Percentiles rank a stretch among this genome's conserved stretches.
phyloP scores from a whole-genome alignment of 495 filamentous ascomycete species.

The Daldinia loculata region DNA sequence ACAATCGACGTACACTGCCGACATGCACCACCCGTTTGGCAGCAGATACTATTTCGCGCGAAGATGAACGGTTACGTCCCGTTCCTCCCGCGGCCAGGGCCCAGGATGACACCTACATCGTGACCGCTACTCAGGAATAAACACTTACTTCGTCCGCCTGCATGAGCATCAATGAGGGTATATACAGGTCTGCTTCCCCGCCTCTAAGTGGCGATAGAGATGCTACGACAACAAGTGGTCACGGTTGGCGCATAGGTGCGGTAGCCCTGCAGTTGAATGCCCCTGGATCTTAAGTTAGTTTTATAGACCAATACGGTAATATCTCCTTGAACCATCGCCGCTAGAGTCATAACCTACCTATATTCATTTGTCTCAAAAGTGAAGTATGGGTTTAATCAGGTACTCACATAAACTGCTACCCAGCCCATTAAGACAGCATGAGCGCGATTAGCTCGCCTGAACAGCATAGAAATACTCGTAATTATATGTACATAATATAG shows the following conservation, averaged over 20 bases:
- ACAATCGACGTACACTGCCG: conserved; percentile 26
- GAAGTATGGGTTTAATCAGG: background rate
- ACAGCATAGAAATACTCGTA: background rate
- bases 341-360: background rate
- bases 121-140: conserved; percentile 6
- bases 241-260: background rate
- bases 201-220: conserved; percentile 1
- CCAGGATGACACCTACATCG: conserved; percentile 8
- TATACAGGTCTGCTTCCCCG: conserved; percentile 19
- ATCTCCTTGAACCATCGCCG: background rate
- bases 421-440: background rate
- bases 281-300: conserved; percentile 15
- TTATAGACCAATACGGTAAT: conserved; percentile 17
- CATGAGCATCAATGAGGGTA: conserved; percentile 6
- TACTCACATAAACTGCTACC: background rate
- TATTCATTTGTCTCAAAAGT: background rate
- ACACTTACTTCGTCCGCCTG: background rate
- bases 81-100: conserved; percentile 20
- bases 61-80: conserved; percentile 30
- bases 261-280: conserved; percentile 7
- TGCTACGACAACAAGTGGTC: conserved; percentile 7
- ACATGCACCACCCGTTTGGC: conserved; percentile 35
- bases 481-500: background rate
- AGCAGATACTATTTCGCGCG: conserved; percentile 1
- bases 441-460: background rate